Evolutionary conservation across 129 eudicot genomes (phyloP).

Genomic region (Erigeron canadensis): DNA sequence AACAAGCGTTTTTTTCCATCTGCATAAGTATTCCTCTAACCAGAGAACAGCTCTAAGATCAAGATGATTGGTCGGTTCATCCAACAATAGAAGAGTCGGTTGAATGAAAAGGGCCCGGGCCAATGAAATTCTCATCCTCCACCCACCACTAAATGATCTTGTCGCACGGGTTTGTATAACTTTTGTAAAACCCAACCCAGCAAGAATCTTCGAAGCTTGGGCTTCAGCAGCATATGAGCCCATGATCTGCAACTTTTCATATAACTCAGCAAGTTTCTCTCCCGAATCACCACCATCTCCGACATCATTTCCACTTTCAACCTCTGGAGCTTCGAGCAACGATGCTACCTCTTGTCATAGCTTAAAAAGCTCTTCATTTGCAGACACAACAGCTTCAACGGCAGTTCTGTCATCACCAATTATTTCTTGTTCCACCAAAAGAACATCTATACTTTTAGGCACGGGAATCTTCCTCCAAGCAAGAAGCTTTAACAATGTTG

Average conservation of each 20-base stretch:
- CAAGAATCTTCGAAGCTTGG: too few relatives aligned
- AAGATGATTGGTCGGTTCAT: too few relatives aligned
- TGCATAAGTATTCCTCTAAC: background rate
- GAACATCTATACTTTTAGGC: slow-evolving; percentile 13
- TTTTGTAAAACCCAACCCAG: too few relatives aligned
- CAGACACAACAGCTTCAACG: slow-evolving; percentile 18
- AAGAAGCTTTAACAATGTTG: slow-evolving; percentile 15
- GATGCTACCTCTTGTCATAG: slow-evolving; percentile 13
- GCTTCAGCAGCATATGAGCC: too few relatives aligned
- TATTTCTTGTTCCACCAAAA: slow-evolving; percentile 21
- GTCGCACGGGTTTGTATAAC: too few relatives aligned
- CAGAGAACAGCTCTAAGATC: too few relatives aligned
- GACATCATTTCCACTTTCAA: background rate
- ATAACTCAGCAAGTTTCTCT: too few relatives aligned
- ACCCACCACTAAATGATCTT: too few relatives aligned
- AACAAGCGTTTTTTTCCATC: background rate
- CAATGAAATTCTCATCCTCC: too few relatives aligned
- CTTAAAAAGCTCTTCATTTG: slow-evolving; percentile 17
- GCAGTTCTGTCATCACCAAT: slow-evolving; percentile 20
- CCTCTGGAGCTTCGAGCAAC: background rate
- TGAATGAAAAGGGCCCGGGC: too few relatives aligned
- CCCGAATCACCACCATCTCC: background rate
- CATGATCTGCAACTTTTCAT: too few relatives aligned
- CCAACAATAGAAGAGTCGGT: too few relatives aligned
- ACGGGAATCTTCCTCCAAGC: slow-evolving; percentile 24